A percentile compares a stretch with the other conserved stretches of the same genome.
These are phyloP conservation scores for Westerdykella sp. DNA, from an alignment of 2,329 filamentous ascomycete genomes.

Conservation along the genomic window DNA sequence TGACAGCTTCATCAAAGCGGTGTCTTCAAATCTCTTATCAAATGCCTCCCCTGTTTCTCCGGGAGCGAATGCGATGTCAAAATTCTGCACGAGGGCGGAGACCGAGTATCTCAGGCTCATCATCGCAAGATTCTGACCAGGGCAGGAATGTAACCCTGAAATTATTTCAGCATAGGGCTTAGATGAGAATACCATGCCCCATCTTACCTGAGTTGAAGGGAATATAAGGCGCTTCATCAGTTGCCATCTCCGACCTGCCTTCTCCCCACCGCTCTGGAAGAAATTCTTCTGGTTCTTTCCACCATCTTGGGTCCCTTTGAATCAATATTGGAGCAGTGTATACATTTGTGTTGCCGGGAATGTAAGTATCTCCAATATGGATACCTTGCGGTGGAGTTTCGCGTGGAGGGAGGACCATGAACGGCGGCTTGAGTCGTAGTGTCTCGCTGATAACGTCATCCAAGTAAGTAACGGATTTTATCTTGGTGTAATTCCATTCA, in stretches of 20 bases:
- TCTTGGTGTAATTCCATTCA: slow-evolving; percentile 27
- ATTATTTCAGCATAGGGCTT: neutral
- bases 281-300: slow-evolving; percentile 8
- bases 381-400: slow-evolving; percentile 35
- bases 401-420: slow-evolving; percentile 33
- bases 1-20: slow-evolving; percentile 21
- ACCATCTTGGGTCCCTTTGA: slow-evolving; percentile 22
- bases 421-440: slow-evolving; percentile 36
- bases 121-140: slow-evolving; percentile 16
- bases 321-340: slow-evolving; percentile 8
- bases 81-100: slow-evolving; percentile 13
- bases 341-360: slow-evolving; percentile 12
- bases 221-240: slow-evolving; percentile 11
- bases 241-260: slow-evolving; percentile 10
- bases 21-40: slow-evolving; percentile 16
- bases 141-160: slow-evolving; percentile 12
- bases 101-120: slow-evolving; percentile 13
- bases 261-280: slow-evolving; percentile 15
- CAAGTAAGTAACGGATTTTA: slow-evolving; percentile 23
- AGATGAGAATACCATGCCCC: neutral
- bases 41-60: slow-evolving; percentile 18
- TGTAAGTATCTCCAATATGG: slow-evolving; percentile 13
- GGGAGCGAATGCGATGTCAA: slow-evolving; percentile 15
- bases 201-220: slow-evolving; percentile 10
- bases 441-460: slow-evolving; percentile 33